These are phyloP conservation scores for Raddia distichophylla DNA, from an alignment of 176 grass and related monocot species.

Conservation along the genomic window DNA sequence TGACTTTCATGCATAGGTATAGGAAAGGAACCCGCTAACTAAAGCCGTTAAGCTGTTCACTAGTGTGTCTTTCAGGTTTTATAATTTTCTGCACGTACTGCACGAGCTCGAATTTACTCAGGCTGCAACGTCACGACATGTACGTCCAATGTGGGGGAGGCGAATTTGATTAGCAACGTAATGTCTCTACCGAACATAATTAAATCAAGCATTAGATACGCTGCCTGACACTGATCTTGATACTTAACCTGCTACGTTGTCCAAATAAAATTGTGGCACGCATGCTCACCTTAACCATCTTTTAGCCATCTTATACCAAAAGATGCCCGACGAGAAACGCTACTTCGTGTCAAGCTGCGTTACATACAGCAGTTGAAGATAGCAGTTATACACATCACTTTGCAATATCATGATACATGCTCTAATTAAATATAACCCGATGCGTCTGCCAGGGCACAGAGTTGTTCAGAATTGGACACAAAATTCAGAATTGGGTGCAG, in stretches of 20 bases:
- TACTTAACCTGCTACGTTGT: background rate
- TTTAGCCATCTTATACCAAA: background rate
- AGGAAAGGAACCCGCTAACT: background rate
- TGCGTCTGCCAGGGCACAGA: background rate
- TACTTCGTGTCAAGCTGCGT: background rate
- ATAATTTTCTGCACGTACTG: background rate
- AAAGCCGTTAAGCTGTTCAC: background rate
- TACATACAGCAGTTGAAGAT: too few relatives aligned
- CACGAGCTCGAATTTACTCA: background rate
- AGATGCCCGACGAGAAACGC: background rate
- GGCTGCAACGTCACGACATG: background rate
- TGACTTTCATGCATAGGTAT: background rate
- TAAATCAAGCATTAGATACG: background rate
- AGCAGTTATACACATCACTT: too few relatives aligned
- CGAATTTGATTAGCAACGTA: background rate
- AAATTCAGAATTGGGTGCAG: conserved; percentile 16
- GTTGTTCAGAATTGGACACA: background rate
- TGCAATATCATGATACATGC: too few relatives aligned
- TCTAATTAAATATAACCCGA: too few relatives aligned
- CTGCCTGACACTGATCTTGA: background rate
- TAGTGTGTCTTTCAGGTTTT: background rate
- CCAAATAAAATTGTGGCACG: background rate
- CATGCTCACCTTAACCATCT: background rate
- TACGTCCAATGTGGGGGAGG: background rate
- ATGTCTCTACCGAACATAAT: background rate